Percentiles rank a stretch among this genome's conserved stretches.
Evolutionary conservation across 2,329 filamentous ascomycete species (phyloP).

Genomic region (Alternaria triticina): DNA sequence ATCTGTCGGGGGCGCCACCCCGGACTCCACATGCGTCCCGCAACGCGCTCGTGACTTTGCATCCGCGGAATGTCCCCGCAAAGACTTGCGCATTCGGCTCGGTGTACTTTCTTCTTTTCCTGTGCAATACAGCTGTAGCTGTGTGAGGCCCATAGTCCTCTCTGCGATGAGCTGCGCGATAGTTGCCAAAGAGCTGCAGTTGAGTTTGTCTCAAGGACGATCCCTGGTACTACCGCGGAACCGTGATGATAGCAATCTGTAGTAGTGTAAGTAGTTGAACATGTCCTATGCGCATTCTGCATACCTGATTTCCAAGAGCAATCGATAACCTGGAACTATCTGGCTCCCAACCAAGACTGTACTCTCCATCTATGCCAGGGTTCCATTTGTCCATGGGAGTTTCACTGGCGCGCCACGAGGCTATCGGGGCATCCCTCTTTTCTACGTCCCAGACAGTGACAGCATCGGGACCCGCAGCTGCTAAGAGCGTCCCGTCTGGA

Average conservation of each 20-base stretch:
- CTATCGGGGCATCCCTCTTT: constrained; percentile 43
- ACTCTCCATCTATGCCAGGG: constrained; percentile 41
- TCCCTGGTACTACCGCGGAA: constrained; percentile 31
- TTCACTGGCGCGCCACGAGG: constrained; percentile 43
- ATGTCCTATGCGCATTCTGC: not conserved
- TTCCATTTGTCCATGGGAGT: constrained; percentile 38
- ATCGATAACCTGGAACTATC: constrained; percentile 48
- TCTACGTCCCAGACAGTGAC: constrained; percentile 54
- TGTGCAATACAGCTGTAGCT: not conserved
- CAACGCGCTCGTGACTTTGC: constrained; percentile 18
- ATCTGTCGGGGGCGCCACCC: constrained; percentile 18
- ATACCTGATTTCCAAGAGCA: constrained; percentile 48
- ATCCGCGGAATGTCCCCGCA: constrained; percentile 9
- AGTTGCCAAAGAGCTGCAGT: not conserved
- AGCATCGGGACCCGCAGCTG: constrained; percentile 52
- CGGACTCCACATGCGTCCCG: constrained; percentile 27
- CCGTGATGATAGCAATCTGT: constrained; percentile 46
- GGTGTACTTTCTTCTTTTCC: not conserved
- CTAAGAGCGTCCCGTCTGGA: constrained; percentile 51
- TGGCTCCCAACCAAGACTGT: constrained; percentile 48
- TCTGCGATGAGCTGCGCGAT: not conserved
- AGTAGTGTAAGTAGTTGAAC: constrained; percentile 8
- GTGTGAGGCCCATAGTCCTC: not conserved
- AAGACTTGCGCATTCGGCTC: not conserved
- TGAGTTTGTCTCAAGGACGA: not conserved